A percentile compares a stretch with the other conserved stretches of the same genome.
Conservation (phyloP, 805 yeast species). For the Wickerhamiella dianesei region DNA sequence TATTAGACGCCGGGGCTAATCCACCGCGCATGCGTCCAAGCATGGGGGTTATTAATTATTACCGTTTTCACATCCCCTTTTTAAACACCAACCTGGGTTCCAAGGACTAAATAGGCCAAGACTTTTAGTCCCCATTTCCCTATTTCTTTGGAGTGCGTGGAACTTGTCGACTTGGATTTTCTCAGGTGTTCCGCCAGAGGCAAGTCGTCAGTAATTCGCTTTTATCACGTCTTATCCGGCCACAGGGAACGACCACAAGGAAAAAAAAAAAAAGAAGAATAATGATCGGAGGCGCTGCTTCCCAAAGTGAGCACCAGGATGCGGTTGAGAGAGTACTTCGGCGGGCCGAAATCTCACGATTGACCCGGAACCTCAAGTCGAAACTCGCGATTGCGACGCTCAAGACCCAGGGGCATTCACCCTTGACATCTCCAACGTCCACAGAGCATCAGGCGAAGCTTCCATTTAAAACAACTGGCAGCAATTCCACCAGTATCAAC, state of each 20-base stretch:
- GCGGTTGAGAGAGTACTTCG: conserved; percentile 28
- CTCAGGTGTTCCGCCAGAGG: too few relatives aligned
- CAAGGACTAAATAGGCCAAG: too few relatives aligned
- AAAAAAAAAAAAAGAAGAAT: too few relatives aligned
- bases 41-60: neutral
- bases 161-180: too few relatives aligned
- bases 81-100: too few relatives aligned
- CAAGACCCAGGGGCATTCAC: conserved; percentile 25
- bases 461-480: neutral
- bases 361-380: conserved; percentile 30
- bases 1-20: neutral
- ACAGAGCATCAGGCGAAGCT: neutral
- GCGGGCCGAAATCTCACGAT: conserved; percentile 31
- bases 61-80: neutral
- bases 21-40: neutral
- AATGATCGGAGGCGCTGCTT: neutral
- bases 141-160: too few relatives aligned
- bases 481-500: neutral
- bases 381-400: conserved; percentile 30
- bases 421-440: conserved; percentile 3
- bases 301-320: conserved; percentile 2
- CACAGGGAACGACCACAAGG: too few relatives aligned
- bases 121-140: too few relatives aligned
- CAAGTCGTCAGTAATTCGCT: too few relatives aligned
- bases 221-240: too few relatives aligned